These are phyloP conservation scores for Leishmania amazonensis DNA, from an alignment of 208 protist genomes.

Conservation along the genomic window DNA sequence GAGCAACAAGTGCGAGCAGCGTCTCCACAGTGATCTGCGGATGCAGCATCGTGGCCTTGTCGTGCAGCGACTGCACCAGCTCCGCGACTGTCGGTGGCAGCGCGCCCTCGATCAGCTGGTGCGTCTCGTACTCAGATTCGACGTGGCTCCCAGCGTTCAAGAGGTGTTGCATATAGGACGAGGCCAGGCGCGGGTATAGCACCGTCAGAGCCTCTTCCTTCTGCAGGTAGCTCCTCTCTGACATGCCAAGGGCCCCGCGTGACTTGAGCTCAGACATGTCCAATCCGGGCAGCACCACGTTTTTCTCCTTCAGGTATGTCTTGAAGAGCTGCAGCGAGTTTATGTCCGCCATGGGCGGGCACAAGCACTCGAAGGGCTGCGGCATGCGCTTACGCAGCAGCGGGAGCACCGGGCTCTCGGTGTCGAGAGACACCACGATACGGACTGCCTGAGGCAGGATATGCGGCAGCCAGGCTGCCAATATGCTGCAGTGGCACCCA, in stretches of 20 bases:
- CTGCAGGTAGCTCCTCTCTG: constrained; percentile 69
- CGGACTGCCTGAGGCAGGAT: constrained; percentile 57
- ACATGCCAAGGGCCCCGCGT: constrained; percentile 39
- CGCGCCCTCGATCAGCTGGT: constrained; percentile 44
- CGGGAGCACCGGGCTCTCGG: constrained; percentile 67
- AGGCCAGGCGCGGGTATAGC: constrained; percentile 58
- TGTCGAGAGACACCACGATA: constrained; percentile 69
- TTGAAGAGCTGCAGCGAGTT: constrained; percentile 54
- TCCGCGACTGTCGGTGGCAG: constrained; percentile 58
- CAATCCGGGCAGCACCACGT: constrained; percentile 46
- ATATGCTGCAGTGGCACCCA: constrained; percentile 39
- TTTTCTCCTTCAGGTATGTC: constrained; percentile 23
- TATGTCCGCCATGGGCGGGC: constrained; percentile 54
- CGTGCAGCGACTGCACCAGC: constrained; percentile 48
- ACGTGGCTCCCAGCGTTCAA: constrained; percentile 31
- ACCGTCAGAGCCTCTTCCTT: constrained; percentile 63
- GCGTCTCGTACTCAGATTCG: constrained; percentile 44
- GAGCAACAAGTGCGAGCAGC: constrained; percentile 54
- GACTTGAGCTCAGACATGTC: constrained; percentile 26
- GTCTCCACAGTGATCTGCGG: constrained; percentile 54
- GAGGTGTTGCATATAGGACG: constrained; percentile 55
- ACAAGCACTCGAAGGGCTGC: constrained; percentile 82
- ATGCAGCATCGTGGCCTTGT: constrained; percentile 44
- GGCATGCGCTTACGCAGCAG: constrained; percentile 67
- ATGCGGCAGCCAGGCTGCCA: constrained; percentile 73